Conservation (phyloP, 164 flowering plant genomes). For the Dillenia turbinata region DNA sequence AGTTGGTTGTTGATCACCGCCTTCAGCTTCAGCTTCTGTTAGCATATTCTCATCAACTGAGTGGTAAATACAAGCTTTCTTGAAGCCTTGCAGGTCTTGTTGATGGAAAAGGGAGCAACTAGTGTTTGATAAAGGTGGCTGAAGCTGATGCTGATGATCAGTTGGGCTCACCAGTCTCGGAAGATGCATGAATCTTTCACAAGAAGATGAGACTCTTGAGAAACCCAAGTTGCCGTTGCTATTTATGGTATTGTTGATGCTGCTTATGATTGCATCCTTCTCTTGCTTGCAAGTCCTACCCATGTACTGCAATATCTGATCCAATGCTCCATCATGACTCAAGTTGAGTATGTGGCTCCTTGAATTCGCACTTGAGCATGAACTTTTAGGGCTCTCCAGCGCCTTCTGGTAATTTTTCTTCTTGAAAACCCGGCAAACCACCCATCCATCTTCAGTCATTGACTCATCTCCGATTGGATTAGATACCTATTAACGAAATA, state of each 20-base stretch:
- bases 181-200: slow-evolving; percentile 40
- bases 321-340: slow-evolving; percentile 47
- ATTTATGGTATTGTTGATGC: slow-evolving; percentile 1
- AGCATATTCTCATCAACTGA: slow-evolving; percentile 17
- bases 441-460: slow-evolving; percentile 77
- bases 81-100: slow-evolving; percentile 7
- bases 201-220: slow-evolving; percentile 8
- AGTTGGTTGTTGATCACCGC: neutral
- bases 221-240: slow-evolving; percentile 12
- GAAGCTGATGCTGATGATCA: neutral
- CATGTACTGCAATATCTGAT: slow-evolving; percentile 70
- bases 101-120: slow-evolving; percentile 15
- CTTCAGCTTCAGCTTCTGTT: slow-evolving; percentile 9
- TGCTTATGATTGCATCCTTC: slow-evolving; percentile 15
- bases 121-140: slow-evolving; percentile 9
- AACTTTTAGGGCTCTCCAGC: slow-evolving; percentile 32
- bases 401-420: slow-evolving; percentile 78
- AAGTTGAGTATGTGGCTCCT: slow-evolving; percentile 27
- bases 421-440: slow-evolving; percentile 79
- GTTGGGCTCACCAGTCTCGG: slow-evolving; percentile 53
- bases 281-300: slow-evolving; percentile 62
- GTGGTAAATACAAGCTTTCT: slow-evolving; percentile 14
- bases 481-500: slow-evolving; percentile 6
- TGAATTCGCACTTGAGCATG: slow-evolving; percentile 21
- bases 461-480: slow-evolving; percentile 26